Evolutionary conservation across 768 basidiomycete species (phyloP).

Genomic region (Mrakia hoshinonis): DNA sequence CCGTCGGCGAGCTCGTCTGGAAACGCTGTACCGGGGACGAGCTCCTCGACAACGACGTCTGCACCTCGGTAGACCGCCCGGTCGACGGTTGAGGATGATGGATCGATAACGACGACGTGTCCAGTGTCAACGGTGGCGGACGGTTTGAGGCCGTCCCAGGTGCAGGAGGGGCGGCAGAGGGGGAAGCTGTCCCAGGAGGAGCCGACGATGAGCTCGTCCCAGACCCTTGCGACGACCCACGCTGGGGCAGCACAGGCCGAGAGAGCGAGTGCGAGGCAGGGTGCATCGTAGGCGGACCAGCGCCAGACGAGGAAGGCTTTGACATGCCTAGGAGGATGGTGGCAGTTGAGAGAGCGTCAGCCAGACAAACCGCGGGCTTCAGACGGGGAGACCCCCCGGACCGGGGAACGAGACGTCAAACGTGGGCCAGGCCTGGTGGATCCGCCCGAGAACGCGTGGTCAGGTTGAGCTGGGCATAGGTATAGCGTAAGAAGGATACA

Average conservation of each 20-base stretch:
- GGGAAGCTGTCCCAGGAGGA: neutral
- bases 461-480: conserved; percentile 13
- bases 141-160: conserved; percentile 7
- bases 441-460: neutral
- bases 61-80: conserved; percentile 12
- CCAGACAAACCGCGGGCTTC: no score
- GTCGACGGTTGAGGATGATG: neutral
- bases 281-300: neutral
- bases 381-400: no score
- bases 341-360: neutral
- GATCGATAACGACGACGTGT: neutral
- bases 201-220: neutral
- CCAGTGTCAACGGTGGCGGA: conserved; percentile 13
- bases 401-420: no score
- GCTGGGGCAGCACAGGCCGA: neutral
- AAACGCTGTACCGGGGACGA: conserved; percentile 4
- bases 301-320: neutral
- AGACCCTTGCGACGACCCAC: neutral
- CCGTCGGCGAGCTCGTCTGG: conserved; percentile 3
- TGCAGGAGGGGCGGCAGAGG: neutral
- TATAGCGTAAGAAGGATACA: neutral
- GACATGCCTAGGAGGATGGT: neutral
- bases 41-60: conserved; percentile 1
- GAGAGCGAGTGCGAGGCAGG: neutral
- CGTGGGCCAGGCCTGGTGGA: neutral